These are phyloP conservation scores for Malassezia pachydermatis DNA, from an alignment of 1,284 basidiomycete species.

Conservation along the genomic window DNA sequence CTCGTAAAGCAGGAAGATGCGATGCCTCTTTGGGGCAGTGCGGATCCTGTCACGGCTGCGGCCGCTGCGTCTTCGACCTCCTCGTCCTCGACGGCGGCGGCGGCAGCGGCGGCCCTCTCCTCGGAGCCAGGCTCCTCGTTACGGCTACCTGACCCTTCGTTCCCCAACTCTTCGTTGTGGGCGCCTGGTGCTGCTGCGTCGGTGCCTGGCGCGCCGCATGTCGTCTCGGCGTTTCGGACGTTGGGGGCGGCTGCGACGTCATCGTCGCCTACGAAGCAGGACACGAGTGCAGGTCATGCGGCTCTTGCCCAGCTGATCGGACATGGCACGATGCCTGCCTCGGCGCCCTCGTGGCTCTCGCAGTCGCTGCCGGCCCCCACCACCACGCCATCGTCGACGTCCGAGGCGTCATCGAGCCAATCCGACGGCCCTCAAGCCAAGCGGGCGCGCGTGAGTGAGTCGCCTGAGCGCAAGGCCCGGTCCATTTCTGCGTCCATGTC, in stretches of 20 bases:
- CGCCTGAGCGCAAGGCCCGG: conserved; percentile 5
- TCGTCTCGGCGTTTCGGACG: neutral
- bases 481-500: neutral
- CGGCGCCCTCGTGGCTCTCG: no score
- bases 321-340: neutral
- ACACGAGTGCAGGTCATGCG: neutral
- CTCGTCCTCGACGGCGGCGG: no score
- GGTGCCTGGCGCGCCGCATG: neutral
- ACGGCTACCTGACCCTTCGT: neutral
- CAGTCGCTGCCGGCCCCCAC: no score
- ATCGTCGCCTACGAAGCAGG: no score
- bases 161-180: neutral
- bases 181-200: neutral
- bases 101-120: no score
- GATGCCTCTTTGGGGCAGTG: neutral
- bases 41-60: no score
- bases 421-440: no score
- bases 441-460: conserved; percentile 2
- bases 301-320: neutral
- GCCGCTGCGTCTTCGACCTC: no score
- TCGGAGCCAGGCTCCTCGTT: neutral
- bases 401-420: no score
- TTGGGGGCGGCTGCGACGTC: neutral
- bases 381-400: no score
- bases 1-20: neutral